Evolutionary conservation across 78 protist genomes (phyloP).

Genomic region (Dictyostelium discoideum): dicty_2.7 NC_007089.4:2771001-2771500

Average conservation of each 20-base stretch:
- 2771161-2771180: constrained; percentile 84
- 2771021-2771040: constrained; percentile 81
- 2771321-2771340: constrained; percentile 40
- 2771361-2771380: constrained; percentile 35
- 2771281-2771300: constrained; percentile 80
- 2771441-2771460: neutral
- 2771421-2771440: constrained; percentile 29
- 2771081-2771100: constrained; percentile 71
- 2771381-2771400: constrained; percentile 52
- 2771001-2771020: constrained; percentile 30
- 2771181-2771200: constrained; percentile 35
- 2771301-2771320: constrained; percentile 74
- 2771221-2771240: constrained; percentile 61
- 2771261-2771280: constrained; percentile 26
- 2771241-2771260: constrained; percentile 41
- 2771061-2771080: constrained; percentile 85
- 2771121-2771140: constrained; percentile 51
- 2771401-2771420: constrained; percentile 25
- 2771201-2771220: constrained; percentile 70
- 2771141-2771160: constrained; percentile 72
- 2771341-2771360: constrained; percentile 19
- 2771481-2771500: neutral
- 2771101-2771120: constrained; percentile 60
- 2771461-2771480: neutral
- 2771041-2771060: constrained; percentile 74